These are phyloP conservation scores for Phytophthora pinifolia DNA, from an alignment of 352 stramenopile species.

Conservation along the genomic window DNA sequence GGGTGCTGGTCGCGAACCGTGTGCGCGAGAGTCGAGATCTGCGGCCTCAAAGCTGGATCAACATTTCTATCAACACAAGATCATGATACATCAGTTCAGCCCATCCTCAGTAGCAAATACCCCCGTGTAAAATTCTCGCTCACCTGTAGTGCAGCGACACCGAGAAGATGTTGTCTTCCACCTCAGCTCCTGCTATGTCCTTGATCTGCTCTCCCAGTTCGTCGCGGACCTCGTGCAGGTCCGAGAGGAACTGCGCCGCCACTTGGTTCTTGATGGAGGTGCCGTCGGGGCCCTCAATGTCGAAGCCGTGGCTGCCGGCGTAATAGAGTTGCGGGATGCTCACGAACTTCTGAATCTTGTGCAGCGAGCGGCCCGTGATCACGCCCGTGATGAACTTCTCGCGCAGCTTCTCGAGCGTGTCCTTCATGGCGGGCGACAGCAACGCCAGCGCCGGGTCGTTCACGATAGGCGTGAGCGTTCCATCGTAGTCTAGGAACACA, in stretches of 20 bases:
- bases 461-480: slow-evolving; percentile 90
- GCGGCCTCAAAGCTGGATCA: slow-evolving; percentile 31
- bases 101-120: neutral
- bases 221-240: slow-evolving; percentile 65
- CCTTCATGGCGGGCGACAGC: slow-evolving; percentile 64
- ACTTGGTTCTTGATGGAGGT: slow-evolving; percentile 87
- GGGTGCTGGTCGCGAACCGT: slow-evolving; percentile 44
- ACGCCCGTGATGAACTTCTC: slow-evolving; percentile 85
- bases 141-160: slow-evolving; percentile 90
- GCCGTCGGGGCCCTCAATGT: slow-evolving; percentile 81
- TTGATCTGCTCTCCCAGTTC: slow-evolving; percentile 43
- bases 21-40: slow-evolving; percentile 52
- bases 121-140: neutral
- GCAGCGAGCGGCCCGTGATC: slow-evolving; percentile 83
- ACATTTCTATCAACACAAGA: slow-evolving; percentile 52
- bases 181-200: slow-evolving; percentile 57
- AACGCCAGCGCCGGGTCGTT: slow-evolving; percentile 79
- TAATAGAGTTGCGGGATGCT: slow-evolving; percentile 89
- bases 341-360: slow-evolving; percentile 90
- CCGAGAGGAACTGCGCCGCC: slow-evolving; percentile 66
- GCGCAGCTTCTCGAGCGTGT: slow-evolving; percentile 75
- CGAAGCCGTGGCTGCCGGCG: slow-evolving; percentile 89
- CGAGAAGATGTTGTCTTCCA: slow-evolving; percentile 91
- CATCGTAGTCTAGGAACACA: slow-evolving; percentile 90
- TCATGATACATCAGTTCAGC: slow-evolving; percentile 1